Conservation (phyloP, 805 yeast species). For the Metschnikowia aberdeeniae region DNA sequence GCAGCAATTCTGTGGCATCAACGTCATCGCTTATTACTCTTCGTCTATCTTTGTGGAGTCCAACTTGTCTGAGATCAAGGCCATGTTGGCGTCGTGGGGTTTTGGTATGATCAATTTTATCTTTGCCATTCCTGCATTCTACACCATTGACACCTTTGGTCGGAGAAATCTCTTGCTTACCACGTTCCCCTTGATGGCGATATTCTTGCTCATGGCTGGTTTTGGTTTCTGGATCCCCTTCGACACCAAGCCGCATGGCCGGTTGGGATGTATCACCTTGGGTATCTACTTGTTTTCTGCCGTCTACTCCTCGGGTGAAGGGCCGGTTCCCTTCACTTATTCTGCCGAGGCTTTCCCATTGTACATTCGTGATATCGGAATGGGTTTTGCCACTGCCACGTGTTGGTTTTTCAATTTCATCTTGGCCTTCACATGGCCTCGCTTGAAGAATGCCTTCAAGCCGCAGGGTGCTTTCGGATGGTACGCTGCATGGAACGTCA, state of each 20-base stretch:
- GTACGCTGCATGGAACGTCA: conserved; percentile 80
- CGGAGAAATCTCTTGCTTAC: conserved; percentile 56
- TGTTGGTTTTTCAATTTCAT: conserved; percentile 72
- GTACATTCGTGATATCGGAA: conserved; percentile 74
- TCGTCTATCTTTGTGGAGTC: conserved; percentile 70
- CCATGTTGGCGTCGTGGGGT: conserved; percentile 80
- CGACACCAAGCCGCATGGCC: conserved; percentile 40
- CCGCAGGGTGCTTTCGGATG: conserved; percentile 86
- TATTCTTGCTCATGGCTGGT: conserved; percentile 57
- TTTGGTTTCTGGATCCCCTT: conserved; percentile 67
- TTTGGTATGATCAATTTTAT: conserved; percentile 77
- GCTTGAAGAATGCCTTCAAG: conserved; percentile 58
- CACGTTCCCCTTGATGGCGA: conserved; percentile 63
- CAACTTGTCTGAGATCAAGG: conserved; percentile 56
- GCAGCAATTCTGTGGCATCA: conserved; percentile 91
- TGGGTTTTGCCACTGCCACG: conserved; percentile 74
- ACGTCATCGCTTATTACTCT: conserved; percentile 83
- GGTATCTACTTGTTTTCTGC: conserved; percentile 73
- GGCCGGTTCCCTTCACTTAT: conserved; percentile 87
- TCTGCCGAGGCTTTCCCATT: conserved; percentile 82
- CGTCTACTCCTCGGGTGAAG: conserved; percentile 80
- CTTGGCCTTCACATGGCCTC: conserved; percentile 76
- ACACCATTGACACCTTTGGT: conserved; percentile 74
- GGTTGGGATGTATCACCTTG: conserved; percentile 62
- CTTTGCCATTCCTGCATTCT: conserved; percentile 80